Evolutionary conservation across 805 yeast genomes (phyloP).

Genomic region (Candida methanosorbosa): DNA sequence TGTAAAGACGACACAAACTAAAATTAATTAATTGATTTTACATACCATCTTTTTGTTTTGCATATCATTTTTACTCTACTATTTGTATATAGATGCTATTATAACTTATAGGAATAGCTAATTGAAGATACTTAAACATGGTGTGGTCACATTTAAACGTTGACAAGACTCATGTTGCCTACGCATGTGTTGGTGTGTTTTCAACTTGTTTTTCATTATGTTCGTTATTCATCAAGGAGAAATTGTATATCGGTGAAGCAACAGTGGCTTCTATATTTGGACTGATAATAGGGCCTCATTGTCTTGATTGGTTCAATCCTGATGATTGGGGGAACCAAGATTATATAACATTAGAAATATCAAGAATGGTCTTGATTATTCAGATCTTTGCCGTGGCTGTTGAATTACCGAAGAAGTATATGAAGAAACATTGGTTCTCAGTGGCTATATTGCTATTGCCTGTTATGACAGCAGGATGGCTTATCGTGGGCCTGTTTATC

Average conservation of each 20-base stretch:
- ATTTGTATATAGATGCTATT: too few relatives aligned
- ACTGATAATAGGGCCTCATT: constrained; percentile 49
- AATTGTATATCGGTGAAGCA: constrained; percentile 56
- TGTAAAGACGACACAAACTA: too few relatives aligned
- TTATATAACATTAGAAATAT: constrained; percentile 46
- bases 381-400: constrained; percentile 70
- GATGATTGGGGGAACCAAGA: constrained; percentile 47
- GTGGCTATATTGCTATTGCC: constrained; percentile 53
- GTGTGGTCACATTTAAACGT: constrained; percentile 25
- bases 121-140: too few relatives aligned
- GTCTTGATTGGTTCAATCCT: constrained; percentile 51
- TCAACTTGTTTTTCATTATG: constrained; percentile 47
- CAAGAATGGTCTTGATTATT: constrained; percentile 57
- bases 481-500: constrained; percentile 52
- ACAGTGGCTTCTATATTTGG: constrained; percentile 59
- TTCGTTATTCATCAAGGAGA: constrained; percentile 52
- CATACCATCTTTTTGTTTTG: too few relatives aligned
- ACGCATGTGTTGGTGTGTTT: constrained; percentile 56
- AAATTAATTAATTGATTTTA: too few relatives aligned
- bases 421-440: constrained; percentile 50
- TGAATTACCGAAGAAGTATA: constrained; percentile 61
- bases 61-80: too few relatives aligned
- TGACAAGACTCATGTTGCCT: constrained; percentile 28
- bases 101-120: too few relatives aligned
- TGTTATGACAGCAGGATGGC: constrained; percentile 67